Conservation (phyloP, 2,329 filamentous ascomycete species). For the Lecanicillium sp. region DNA sequence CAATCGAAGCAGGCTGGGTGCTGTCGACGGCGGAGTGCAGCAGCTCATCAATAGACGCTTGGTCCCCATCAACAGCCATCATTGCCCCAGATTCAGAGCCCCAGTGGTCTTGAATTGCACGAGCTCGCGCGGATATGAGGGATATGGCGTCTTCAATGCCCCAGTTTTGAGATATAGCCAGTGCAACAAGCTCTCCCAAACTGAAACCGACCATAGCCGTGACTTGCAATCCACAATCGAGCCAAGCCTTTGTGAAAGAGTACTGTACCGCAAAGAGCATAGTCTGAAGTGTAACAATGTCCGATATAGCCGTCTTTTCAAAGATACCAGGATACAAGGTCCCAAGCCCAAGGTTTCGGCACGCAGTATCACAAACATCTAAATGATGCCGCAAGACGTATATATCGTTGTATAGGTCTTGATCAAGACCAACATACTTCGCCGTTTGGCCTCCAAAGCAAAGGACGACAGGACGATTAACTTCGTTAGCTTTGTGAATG, state of each 20-base stretch:
- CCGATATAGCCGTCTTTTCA: constrained; percentile 11
- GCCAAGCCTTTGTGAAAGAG: constrained; percentile 24
- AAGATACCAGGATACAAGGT: constrained; percentile 27
- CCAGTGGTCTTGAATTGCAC: constrained; percentile 22
- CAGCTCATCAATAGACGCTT: constrained; percentile 3
- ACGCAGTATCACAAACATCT: constrained; percentile 5
- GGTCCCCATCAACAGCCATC: constrained; percentile 27
- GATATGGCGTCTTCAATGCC: constrained; percentile 21
- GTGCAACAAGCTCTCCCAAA: constrained; percentile 32
- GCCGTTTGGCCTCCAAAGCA: constrained; percentile 22
- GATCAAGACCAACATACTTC: constrained; percentile 20
- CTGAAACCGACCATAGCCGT: constrained; percentile 26
- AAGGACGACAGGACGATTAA: constrained; percentile 21
- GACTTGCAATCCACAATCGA: constrained; percentile 21
- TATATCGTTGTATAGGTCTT: constrained; percentile 18
- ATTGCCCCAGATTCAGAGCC: constrained; percentile 28
- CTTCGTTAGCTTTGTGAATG: neutral
- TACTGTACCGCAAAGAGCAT: constrained; percentile 31
- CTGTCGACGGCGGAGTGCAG: constrained; percentile 14
- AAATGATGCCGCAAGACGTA: constrained; percentile 15
- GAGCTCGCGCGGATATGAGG: constrained; percentile 19
- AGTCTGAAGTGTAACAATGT: constrained; percentile 26
- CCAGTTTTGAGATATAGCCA: constrained; percentile 25
- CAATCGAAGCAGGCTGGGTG: constrained; percentile 22
- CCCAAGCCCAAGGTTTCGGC: constrained; percentile 10